Base-by-base conservation (phyloP, 139 green algal species). In the Chlamydomonas applanata region DNA sequence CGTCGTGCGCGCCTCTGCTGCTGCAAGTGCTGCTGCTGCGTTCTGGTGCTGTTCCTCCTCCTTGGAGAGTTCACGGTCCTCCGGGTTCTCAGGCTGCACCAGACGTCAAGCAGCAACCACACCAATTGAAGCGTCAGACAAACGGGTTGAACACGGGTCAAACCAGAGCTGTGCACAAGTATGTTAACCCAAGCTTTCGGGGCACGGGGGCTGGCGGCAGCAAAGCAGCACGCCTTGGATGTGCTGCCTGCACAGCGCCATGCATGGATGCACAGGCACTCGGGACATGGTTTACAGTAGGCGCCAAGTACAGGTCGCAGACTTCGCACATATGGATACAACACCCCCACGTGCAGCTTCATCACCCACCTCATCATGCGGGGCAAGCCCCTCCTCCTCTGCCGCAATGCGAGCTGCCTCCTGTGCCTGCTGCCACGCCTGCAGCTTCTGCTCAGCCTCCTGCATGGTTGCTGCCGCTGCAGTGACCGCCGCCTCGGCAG, bases 11-110 rank as follows among this genome's bases (percentile, higher is more conserved):
- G 45, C 40, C 34, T 71, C 24, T 16, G 63, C 70, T 3, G 36
- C 27, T 35, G 30, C 45, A 1, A 73, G 40, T 1, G 46, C 34
- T 14, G 44, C 27, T 2, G 25, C 4, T 45, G 71, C 71, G 20
- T 34, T 40, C 7, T 32, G 27, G 44, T 70, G 40, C 53, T 63
- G 33, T 45, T 77, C 69, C 62, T 85, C 69, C 66, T 81, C 70
- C 22, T 63, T 73, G 54, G 34, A 66, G 44, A 81, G 49, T 44
- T 81, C 70, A 33, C n/a, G 53, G 61, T 85, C 69, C 40, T 69
- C 69, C 7, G 20, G 22, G 22, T 72, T 59, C 35, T 59, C 53
- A 11, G 40, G 40, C 40, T 49, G 40, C 40, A 49, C 7, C 40
- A 7, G 11, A 19, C 40, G 40, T 19, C 40, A 49, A 11, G 7